Percentiles rank a stretch among this genome's conserved stretches.
Conservation (phyloP, 306 rosid genomes). For the Leucaena leucocephala region DNA sequence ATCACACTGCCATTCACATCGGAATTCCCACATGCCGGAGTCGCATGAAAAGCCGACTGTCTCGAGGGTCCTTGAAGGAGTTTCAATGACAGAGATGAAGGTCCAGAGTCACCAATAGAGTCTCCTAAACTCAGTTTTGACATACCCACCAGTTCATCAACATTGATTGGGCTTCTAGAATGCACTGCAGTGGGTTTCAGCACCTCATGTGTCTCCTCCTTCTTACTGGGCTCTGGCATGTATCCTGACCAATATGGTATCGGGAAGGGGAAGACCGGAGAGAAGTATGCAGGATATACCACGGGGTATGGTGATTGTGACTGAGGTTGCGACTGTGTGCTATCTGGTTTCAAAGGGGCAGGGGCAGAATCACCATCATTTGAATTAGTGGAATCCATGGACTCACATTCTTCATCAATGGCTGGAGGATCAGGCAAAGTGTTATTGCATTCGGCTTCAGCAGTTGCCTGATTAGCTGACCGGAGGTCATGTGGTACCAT, state of each 20-base stretch:
- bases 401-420: constrained; percentile 88
- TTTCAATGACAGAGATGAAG: constrained; percentile 75
- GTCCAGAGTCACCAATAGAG: constrained; percentile 62
- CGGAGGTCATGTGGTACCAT: constrained; percentile 68
- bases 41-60: constrained; percentile 96
- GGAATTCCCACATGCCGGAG: constrained; percentile 72
- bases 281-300: constrained; percentile 70
- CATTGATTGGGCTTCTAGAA: constrained; percentile 79
- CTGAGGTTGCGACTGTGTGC: constrained; percentile 40
- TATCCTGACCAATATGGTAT: constrained; percentile 78
- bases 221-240: constrained; percentile 51
- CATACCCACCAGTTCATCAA: constrained; percentile 93
- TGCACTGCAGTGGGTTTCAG: constrained; percentile 93
- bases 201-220: constrained; percentile 67
- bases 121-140: constrained; percentile 92
- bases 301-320: constrained; percentile 38
- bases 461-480: constrained; percentile 46
- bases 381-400: constrained; percentile 89
- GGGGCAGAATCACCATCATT: constrained; percentile 77
- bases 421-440: constrained; percentile 80
- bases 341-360: constrained; percentile 53
- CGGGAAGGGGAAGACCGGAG: constrained; percentile 74
- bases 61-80: constrained; percentile 80
- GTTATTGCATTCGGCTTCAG: constrained; percentile 66
- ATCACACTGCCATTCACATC: constrained; percentile 69